A percentile compares a stretch with the other conserved stretches of the same genome.
These are phyloP conservation scores for Neocatenulostroma microsporum DNA, from an alignment of 2,329 filamentous ascomycete species.

Conservation along the genomic window DNA sequence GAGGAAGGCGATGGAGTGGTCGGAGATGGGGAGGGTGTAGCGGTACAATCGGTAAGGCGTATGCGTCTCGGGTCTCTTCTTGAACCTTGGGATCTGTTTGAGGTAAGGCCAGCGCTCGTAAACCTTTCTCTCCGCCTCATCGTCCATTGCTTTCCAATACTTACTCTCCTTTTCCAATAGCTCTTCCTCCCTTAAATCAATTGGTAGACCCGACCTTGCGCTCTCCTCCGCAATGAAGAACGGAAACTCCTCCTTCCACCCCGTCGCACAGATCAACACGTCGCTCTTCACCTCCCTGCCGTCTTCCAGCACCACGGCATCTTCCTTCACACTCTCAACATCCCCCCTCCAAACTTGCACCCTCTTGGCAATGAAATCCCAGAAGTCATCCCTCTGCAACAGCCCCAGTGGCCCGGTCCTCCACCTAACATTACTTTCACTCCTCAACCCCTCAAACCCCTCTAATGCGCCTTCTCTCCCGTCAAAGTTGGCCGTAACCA, in stretches of 20 bases:
- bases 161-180: constrained; percentile 1
- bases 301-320: constrained; percentile 8
- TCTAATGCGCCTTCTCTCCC: not conserved
- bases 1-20: constrained; percentile 23
- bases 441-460: constrained; percentile 5
- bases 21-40: constrained; percentile 20
- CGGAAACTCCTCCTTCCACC: constrained; percentile 9
- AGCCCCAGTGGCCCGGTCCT: constrained; percentile 8
- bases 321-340: constrained; percentile 5
- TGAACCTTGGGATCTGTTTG: constrained; percentile 1
- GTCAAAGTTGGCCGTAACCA: constrained; percentile 3
- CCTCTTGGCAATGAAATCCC: constrained; percentile 9
- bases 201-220: constrained; percentile 6
- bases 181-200: constrained; percentile 1
- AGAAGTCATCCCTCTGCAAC: constrained; percentile 11
- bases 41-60: constrained; percentile 13
- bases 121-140: constrained; percentile 8
- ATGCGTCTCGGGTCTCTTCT: not conserved
- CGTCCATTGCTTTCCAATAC: constrained; percentile 3
- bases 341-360: constrained; percentile 11
- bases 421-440: constrained; percentile 2
- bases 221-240: constrained; percentile 5
- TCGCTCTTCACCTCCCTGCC: constrained; percentile 10
- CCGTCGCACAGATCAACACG: constrained; percentile 12
- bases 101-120: constrained; percentile 2